These are phyloP conservation scores for Beauveria bassiana DNA, from an alignment of 2,329 filamentous ascomycete genomes.

Conservation along the genomic window DNA sequence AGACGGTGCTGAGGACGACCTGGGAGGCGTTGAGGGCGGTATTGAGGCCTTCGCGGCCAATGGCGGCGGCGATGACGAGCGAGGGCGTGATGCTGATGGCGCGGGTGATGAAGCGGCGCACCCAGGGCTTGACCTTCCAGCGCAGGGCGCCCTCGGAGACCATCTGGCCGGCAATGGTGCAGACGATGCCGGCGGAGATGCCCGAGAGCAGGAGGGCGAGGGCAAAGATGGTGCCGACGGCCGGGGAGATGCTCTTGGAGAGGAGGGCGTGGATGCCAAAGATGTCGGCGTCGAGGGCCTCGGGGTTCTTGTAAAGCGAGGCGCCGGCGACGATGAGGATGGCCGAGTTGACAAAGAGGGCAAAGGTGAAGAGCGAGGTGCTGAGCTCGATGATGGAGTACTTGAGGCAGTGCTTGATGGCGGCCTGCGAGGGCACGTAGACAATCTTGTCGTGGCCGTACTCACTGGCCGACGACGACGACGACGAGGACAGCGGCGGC, in stretches of 20 bases:
- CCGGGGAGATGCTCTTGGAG: slow-evolving; percentile 58
- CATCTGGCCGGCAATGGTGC: slow-evolving; percentile 86
- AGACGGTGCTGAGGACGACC: slow-evolving; percentile 67
- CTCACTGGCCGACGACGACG: slow-evolving; percentile 18
- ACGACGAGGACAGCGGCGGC: slow-evolving; percentile 19
- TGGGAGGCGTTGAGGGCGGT: slow-evolving; percentile 68
- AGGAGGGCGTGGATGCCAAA: slow-evolving; percentile 77
- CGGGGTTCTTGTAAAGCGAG: slow-evolving; percentile 56
- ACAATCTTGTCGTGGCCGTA: slow-evolving; percentile 39
- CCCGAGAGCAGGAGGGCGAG: slow-evolving; percentile 74
- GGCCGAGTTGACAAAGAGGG: slow-evolving; percentile 74
- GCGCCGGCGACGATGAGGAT: slow-evolving; percentile 78
- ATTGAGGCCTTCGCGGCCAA: slow-evolving; percentile 63
- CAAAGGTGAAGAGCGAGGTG: slow-evolving; percentile 71
- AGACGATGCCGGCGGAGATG: slow-evolving; percentile 75
- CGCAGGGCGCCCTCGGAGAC: slow-evolving; percentile 74
- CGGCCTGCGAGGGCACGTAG: slow-evolving; percentile 63
- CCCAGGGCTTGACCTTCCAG: slow-evolving; percentile 69
- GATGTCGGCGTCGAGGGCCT: slow-evolving; percentile 63
- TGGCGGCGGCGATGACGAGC: slow-evolving; percentile 74
- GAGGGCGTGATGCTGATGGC: slow-evolving; percentile 73
- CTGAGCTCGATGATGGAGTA: slow-evolving; percentile 65
- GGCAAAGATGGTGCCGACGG: slow-evolving; percentile 77
- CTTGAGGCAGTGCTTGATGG: slow-evolving; percentile 67
- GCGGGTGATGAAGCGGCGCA: slow-evolving; percentile 69